phyloP scores from a whole-genome alignment of 176 grass and related monocot species.

The Hsuehochloa calcarea region DNA sequence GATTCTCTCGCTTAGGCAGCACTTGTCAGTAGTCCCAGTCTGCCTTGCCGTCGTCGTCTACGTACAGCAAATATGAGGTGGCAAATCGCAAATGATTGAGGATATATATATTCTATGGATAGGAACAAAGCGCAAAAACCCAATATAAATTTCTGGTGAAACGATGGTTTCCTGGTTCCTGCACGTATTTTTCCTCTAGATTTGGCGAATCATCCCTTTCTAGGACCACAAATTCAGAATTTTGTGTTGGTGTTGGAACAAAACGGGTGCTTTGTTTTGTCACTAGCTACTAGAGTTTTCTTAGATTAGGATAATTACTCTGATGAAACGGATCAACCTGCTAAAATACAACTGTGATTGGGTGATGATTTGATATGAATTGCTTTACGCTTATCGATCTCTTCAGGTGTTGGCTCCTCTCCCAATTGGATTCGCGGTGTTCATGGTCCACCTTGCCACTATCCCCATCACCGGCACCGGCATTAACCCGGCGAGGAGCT shows the following conservation, averaged over 20 bases:
- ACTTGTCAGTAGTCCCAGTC: conserved; percentile 20
- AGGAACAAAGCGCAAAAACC: conserved; percentile 28
- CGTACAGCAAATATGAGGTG: conserved; percentile 27
- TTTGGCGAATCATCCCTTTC: conserved; percentile 24
- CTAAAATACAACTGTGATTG: not conserved
- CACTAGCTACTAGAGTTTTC: not conserved
- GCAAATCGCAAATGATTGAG: conserved; percentile 30
- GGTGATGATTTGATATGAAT: not conserved
- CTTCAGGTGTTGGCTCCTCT: conserved; percentile 84
- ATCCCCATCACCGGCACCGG: conserved; percentile 92
- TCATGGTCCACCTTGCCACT: conserved; percentile 89
- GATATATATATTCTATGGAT: conserved; percentile 11
- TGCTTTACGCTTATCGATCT: not conserved
- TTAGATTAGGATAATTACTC: not conserved
- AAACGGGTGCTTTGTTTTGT: conserved; percentile 1
- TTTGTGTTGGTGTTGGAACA: not conserved
- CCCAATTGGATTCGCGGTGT: conserved; percentile 88
- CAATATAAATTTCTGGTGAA: conserved; percentile 11
- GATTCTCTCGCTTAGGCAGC: conserved; percentile 21
- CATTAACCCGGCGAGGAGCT: conserved; percentile 86
- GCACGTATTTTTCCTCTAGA: conserved; percentile 10
- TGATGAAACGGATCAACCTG: not conserved
- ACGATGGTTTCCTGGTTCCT: not conserved
- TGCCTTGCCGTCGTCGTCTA: not conserved
- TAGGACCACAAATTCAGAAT: not conserved